Evolutionary conservation across 2,329 filamentous ascomycete species (phyloP).

Genomic region (Aspergillus felis): DNA sequence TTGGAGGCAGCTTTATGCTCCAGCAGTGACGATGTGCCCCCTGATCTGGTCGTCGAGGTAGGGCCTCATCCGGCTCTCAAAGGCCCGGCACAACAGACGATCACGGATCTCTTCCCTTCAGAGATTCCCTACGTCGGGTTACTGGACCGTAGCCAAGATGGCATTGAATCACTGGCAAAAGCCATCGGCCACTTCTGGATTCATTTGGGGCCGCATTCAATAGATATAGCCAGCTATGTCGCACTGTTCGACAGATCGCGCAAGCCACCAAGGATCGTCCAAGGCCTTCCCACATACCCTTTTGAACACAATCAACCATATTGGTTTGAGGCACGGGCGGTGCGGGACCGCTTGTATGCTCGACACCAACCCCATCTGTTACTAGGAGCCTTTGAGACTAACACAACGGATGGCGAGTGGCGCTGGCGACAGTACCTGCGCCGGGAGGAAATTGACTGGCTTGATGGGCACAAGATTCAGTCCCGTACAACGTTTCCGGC

Average conservation of each 20-base stretch:
- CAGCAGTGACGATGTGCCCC: too few species aligned
- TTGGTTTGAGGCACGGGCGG: constrained; percentile 41
- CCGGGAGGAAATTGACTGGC: constrained; percentile 21
- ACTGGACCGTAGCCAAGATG: constrained; percentile 10
- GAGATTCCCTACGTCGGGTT: constrained; percentile 1
- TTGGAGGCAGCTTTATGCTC: too few species aligned
- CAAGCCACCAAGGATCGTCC: not conserved
- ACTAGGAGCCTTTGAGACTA: too few species aligned
- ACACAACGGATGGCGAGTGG: constrained; percentile 22
- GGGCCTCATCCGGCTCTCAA: constrained; percentile 2
- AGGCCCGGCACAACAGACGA: not conserved
- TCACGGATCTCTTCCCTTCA: too few species aligned
- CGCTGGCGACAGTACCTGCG: constrained; percentile 3
- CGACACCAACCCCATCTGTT: constrained; percentile 2
- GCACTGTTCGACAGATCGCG: not conserved
- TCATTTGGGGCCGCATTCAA: not conserved
- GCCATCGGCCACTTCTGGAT: constrained; percentile 5
- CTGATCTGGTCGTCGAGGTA: not conserved
- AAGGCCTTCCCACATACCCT: constrained; percentile 38
- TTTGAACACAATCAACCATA: constrained; percentile 45
- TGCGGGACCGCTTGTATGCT: constrained; percentile 31
- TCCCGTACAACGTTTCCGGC: constrained; percentile 20
- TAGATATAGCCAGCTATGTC: not conserved
- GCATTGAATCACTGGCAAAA: constrained; percentile 24
- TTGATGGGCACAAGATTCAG: constrained; percentile 18